phyloP scores from a whole-genome alignment of 768 basidiomycete genomes.

The Leccinum barrowsii region DNA sequence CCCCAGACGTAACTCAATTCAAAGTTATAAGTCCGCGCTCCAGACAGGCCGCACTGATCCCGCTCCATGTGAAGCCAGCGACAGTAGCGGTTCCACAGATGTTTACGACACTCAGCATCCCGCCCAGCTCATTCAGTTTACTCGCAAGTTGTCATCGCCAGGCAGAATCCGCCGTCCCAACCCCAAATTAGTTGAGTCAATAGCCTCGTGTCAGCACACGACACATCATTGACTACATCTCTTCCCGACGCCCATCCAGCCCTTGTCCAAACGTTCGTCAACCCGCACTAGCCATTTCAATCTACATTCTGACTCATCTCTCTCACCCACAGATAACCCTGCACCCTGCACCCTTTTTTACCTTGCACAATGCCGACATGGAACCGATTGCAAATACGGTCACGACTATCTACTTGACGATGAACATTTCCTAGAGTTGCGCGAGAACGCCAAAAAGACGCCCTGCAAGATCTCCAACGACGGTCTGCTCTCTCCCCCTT shows the following conservation, averaged over 20 bases:
- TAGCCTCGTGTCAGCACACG: constrained; percentile 3
- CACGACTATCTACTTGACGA: constrained; percentile 58
- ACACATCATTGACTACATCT: constrained; percentile 14
- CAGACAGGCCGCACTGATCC: constrained; percentile 21
- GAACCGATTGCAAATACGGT: constrained; percentile 53
- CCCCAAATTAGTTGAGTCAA: constrained; percentile 48
- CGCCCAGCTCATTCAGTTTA: constrained; percentile 26
- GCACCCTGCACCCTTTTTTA: constrained; percentile 69
- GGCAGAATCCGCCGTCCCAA: constrained; percentile 42
- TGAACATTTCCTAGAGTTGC: constrained; percentile 52
- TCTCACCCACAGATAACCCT: constrained; percentile 42
- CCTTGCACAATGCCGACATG: constrained; percentile 57
- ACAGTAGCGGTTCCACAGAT: constrained; percentile 45
- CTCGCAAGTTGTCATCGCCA: constrained; percentile 29
- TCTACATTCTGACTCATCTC: neutral
- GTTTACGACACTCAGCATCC: constrained; percentile 33
- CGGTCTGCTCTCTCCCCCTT: constrained; percentile 34
- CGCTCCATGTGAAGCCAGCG: constrained; percentile 43
- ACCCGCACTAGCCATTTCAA: constrained; percentile 3
- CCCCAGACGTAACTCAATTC: constrained; percentile 24
- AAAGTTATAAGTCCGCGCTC: constrained; percentile 43
- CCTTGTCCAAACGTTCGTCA: constrained; percentile 59
- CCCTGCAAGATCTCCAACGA: constrained; percentile 60
- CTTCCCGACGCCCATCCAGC: constrained; percentile 32
- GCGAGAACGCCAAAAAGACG: constrained; percentile 54